A percentile compares a stretch with the other conserved stretches of the same genome.
phyloP scores from a whole-genome alignment of 225 moss, liverwort and hornwort species.

The Sphagnum contortum region DNA sequence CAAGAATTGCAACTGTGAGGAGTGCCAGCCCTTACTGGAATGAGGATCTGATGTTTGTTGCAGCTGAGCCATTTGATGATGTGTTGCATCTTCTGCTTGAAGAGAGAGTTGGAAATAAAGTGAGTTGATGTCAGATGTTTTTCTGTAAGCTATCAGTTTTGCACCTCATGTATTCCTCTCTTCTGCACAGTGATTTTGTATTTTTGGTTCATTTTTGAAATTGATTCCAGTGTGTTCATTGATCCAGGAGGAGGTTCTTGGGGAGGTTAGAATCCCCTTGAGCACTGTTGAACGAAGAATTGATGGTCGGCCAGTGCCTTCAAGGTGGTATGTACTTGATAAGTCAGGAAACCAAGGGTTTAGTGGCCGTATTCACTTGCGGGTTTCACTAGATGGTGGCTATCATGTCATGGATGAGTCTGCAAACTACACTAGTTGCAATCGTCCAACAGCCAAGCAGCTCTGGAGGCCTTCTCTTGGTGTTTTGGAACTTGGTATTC shows the following conservation, averaged over 20 bases:
- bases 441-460: constrained; percentile 65
- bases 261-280: constrained; percentile 57
- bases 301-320: constrained; percentile 75
- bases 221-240: no score
- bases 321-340: constrained; percentile 83
- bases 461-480: constrained; percentile 74
- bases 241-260: constrained; percentile 65
- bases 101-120: constrained; percentile 38
- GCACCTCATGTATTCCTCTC: no score
- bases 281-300: constrained; percentile 59
- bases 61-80: constrained; percentile 93
- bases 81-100: constrained; percentile 55
- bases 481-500: constrained; percentile 80
- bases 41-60: constrained; percentile 84
- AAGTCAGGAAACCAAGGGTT: constrained; percentile 57
- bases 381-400: constrained; percentile 81
- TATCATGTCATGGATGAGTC: constrained; percentile 96
- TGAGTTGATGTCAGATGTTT: constrained; percentile 1
- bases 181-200: no score
- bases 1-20: constrained; percentile 27
- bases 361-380: constrained; percentile 67
- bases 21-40: constrained; percentile 67
- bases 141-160: no score
- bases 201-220: no score
- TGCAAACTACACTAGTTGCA: constrained; percentile 65